A percentile compares a stretch with the other conserved stretches of the same genome.
phyloP scores from a whole-genome alignment of 2,329 filamentous ascomycete species.

The Colletotrichum sp. region DNA sequence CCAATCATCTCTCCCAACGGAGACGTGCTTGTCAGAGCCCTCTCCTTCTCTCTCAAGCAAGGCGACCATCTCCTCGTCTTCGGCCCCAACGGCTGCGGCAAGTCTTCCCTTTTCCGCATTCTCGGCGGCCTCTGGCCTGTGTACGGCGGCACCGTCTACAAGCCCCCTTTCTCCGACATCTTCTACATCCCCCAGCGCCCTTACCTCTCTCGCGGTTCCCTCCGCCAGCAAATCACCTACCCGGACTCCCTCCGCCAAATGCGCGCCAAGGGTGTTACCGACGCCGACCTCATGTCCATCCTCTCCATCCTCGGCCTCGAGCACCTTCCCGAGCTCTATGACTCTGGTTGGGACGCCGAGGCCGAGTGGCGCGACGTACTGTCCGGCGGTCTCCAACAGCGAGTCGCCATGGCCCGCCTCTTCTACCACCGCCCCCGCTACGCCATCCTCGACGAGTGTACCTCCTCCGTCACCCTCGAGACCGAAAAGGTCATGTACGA shows the following conservation, averaged over 20 bases:
- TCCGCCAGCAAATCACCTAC: slow-evolving; percentile 98
- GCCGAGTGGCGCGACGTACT: slow-evolving; percentile 97
- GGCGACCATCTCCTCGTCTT: slow-evolving; percentile 94
- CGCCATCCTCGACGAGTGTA: slow-evolving; percentile 97
- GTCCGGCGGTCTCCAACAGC: slow-evolving; percentile 90
- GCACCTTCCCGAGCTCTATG: slow-evolving; percentile 77
- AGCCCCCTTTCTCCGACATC: slow-evolving; percentile 90
- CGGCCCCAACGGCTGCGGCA: slow-evolving; percentile 96
- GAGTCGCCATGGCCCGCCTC: slow-evolving; percentile 92
- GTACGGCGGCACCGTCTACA: slow-evolving; percentile 91
- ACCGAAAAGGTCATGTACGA: slow-evolving; percentile 98
- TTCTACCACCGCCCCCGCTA: slow-evolving; percentile 95
- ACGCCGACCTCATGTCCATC: slow-evolving; percentile 79
- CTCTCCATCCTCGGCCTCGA: slow-evolving; percentile 83
- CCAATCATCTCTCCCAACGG: slow-evolving; percentile 98
- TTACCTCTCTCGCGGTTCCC: slow-evolving; percentile 86
- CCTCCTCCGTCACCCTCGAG: slow-evolving; percentile 91
- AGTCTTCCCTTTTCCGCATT: slow-evolving; percentile 95
- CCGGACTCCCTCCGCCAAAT: slow-evolving; percentile 89
- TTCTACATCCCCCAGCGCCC: slow-evolving; percentile 98
- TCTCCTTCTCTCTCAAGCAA: slow-evolving; percentile 85
- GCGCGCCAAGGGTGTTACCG: slow-evolving; percentile 82
- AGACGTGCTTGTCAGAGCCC: slow-evolving; percentile 83
- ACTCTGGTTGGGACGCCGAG: slow-evolving; percentile 86
- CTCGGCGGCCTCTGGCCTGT: slow-evolving; percentile 97